Evolutionary conservation across 129 eudicot genomes (phyloP).

Genomic region (Deinandra increscens): DNA sequence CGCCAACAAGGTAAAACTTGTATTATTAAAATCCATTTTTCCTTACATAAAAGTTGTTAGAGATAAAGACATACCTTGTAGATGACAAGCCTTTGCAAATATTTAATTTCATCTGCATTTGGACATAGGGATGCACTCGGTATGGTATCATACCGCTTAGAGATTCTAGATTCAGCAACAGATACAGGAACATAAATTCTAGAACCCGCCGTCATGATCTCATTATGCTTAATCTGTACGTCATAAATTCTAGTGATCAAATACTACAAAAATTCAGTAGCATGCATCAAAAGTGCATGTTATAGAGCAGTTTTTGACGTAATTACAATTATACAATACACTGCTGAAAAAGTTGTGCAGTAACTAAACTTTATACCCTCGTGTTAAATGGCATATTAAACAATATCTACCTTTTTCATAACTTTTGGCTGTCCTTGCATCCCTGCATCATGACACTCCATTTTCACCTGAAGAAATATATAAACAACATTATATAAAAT

Average conservation of each 20-base stretch:
- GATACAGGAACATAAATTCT: slow-evolving; percentile 65
- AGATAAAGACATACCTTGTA: slow-evolving; percentile 58
- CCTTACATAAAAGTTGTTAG: background rate
- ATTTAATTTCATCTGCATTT: slow-evolving; percentile 84
- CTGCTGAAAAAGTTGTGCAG: background rate
- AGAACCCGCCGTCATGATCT: slow-evolving; percentile 71
- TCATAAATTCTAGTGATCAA: slow-evolving; percentile 1
- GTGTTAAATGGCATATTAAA: background rate
- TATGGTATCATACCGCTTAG: slow-evolving; percentile 73
- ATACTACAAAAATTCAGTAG: background rate
- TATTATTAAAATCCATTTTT: too few relatives aligned
- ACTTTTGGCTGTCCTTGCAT: slow-evolving; percentile 28
- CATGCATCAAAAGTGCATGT: slow-evolving; percentile 3
- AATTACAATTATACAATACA: slow-evolving; percentile 5
- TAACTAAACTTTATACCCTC: slow-evolving; percentile 10
- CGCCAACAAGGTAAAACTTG: too few relatives aligned
- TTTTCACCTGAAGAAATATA: slow-evolving; percentile 49
- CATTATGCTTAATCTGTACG: slow-evolving; percentile 69
- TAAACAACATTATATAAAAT: slow-evolving; percentile 11
- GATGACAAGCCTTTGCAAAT: slow-evolving; percentile 80
- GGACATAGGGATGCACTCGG: slow-evolving; percentile 82
- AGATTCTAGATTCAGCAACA: slow-evolving; percentile 77
- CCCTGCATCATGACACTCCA: slow-evolving; percentile 38
- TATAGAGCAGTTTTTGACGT: slow-evolving; percentile 6
- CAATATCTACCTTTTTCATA: slow-evolving; percentile 52